Base-by-base conservation (phyloP, 176 grass and related monocot genomes). In the Leersia perrieri region DNA sequence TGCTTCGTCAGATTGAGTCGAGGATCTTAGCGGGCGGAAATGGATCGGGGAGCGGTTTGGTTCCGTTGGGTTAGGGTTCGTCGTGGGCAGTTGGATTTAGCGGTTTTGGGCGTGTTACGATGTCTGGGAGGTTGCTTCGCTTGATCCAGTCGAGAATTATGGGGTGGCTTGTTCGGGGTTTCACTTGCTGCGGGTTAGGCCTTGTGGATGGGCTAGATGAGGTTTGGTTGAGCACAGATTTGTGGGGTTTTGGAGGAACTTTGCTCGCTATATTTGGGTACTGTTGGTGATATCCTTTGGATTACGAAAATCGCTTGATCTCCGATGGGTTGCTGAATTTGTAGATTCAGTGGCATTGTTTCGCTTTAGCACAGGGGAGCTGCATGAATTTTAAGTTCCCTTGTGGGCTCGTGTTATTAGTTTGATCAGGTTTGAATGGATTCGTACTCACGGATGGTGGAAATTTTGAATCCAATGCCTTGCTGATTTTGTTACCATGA, bases 1-100 rank as follows among this genome's bases (percentile, higher is more conserved):
- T 57, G 63, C 10, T 85, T 58, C 14, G 34, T 80, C 83, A 85
- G 88, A 82, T 87, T 77, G 47, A 45, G 83, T 76, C 4, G 33
- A 66, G 31, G 18, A 22, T 60, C 77, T 18, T 63, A 25, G 84
- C 63, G 70, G 70, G 29, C 66, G 44, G 44, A 68, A 77, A 77
- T 70, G 79, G 88, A 86, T 82, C 83, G 83, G 73, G 25, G 7
- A 35, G 16, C 31, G 32, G 36, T 60, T 64, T 32, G 4, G 62
- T 75, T 27, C 65, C 12, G 11, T 44, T 25, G 42, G 57, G 11
- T n/a, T 89, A 85, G 65, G 55, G 63, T 41, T 85, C 75, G 55
- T 63, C 32, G 18, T 80, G 20, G 44, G 34, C 31, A 6, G 22
- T 18, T 53, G 75, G 84, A 79, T 83, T 87, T 31, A 51, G 41